Base-by-base conservation (phyloP, 768 basidiomycete species). In the Lyophyllum atratum region DNA sequence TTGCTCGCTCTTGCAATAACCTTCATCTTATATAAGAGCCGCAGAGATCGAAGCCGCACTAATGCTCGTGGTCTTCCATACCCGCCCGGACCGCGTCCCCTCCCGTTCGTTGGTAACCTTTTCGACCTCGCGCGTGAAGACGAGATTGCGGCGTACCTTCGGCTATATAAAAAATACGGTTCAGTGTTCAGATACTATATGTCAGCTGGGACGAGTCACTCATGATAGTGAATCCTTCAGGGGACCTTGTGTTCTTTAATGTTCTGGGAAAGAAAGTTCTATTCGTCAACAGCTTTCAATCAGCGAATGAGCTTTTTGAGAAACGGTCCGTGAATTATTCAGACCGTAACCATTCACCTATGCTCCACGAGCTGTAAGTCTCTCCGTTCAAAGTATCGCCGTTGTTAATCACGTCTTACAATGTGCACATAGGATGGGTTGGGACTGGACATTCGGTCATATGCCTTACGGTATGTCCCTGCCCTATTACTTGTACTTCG, bases 311-410 rank as follows among this genome's bases (percentile, higher is more conserved):
- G 25, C 75, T 86, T 1, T 80, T 87, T 31, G 85, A 85, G 52
- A 85, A 80, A 59, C 74, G 80, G 15, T 82, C 80, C 28, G 62
- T 70, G 17, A 84, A 82, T 48, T 86, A 85, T 59, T 85, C 85
- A 5, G 82, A 84, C 60, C 76, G 82, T 43, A 73, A 68, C 37
- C 60, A 74, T 56, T 69, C 80, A 8, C 70, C 73, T 0, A 83
- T 84, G 82, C 77, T 80, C 55, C 75, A 80, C 53, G 78, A 80
- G 22, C 59, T 84, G 80, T 81, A 54, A 52, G 74, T 68, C 28
- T 34, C 28, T 34, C 17, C 49, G 19, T 28, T 46, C 28, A 5
- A 49, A 9, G 49, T 21, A n/a, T 50, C 21, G 15, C 25, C 33
- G 39, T 42, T 34, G 42, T 17, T 46, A 19, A 29, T 49, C 25